These are phyloP conservation scores for Suillus occidentalis DNA, from an alignment of 768 basidiomycete species.

Conservation along the genomic window DNA sequence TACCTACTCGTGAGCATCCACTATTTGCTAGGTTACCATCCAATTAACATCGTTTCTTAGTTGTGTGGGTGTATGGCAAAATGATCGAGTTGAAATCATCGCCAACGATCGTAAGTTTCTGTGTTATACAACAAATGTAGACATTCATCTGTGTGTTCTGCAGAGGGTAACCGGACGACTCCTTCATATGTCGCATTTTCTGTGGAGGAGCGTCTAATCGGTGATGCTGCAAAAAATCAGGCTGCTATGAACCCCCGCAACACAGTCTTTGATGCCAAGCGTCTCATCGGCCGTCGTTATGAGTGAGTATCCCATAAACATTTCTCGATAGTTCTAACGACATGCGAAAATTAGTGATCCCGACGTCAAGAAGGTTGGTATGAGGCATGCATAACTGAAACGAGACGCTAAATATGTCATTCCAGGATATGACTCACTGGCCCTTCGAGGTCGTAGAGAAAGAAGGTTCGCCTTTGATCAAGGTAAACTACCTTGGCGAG, in stretches of 20 bases:
- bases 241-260: constrained; percentile 99
- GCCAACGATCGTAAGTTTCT: constrained; percentile 82
- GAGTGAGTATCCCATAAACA: constrained; percentile 55
- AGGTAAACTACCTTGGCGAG: constrained; percentile 93
- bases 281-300: constrained; percentile 95
- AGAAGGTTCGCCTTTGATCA: constrained; percentile 95
- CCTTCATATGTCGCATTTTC: constrained; percentile 99
- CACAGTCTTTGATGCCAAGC: constrained; percentile 99
- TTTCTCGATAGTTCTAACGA: constrained; percentile 5
- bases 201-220: constrained; percentile 92
- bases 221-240: constrained; percentile 98
- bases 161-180: constrained; percentile 98
- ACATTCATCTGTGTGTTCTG: constrained; percentile 7
- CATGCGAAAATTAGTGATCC: constrained; percentile 60
- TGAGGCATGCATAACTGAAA: not conserved
- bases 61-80: constrained; percentile 99
- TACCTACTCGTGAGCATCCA: constrained; percentile 81
- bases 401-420: constrained; percentile 7
- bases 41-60: constrained; percentile 41
- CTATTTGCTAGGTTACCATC: constrained; percentile 13
- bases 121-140: not conserved
- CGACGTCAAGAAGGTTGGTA: constrained; percentile 80
- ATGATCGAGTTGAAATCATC: constrained; percentile 99
- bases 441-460: constrained; percentile 96
- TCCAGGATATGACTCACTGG: constrained; percentile 94